Evolutionary conservation across 192 early-diverging fungal species (phyloP).

Genomic region (Blastocladiella britannica): DNA sequence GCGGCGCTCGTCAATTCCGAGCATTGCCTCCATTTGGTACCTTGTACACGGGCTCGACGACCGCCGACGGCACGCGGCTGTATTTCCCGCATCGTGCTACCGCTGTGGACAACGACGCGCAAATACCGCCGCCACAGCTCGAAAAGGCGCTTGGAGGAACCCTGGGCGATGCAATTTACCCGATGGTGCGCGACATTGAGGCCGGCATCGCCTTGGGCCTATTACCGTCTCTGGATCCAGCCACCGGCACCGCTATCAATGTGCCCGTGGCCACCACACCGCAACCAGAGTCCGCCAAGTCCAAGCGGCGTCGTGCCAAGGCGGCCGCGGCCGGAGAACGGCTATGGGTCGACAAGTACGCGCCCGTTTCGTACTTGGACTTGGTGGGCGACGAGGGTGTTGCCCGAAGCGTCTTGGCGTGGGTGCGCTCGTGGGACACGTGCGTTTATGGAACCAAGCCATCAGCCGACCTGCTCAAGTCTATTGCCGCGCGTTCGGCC

Average conservation of each 20-base stretch:
- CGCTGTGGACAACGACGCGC: too few species aligned
- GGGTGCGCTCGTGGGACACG: slow-evolving; percentile 93
- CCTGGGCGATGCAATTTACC: slow-evolving; percentile 10
- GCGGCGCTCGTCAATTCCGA: too few species aligned
- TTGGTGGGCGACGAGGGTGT: slow-evolving; percentile 77
- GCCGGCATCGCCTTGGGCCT: slow-evolving; percentile 1
- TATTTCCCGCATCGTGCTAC: too few species aligned
- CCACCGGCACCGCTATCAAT: not conserved
- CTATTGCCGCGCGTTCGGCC: not conserved
- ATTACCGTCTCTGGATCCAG: not conserved
- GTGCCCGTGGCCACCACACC: not conserved
- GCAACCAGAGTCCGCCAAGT: too few species aligned
- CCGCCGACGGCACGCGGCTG: too few species aligned
- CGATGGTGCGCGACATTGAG: slow-evolving; percentile 12
- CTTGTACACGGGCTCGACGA: too few species aligned
- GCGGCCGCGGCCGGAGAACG: slow-evolving; percentile 2
- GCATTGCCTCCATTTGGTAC: too few species aligned
- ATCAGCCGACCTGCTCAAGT: slow-evolving; percentile 7
- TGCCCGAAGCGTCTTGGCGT: slow-evolving; percentile 69
- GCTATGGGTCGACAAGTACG: slow-evolving; percentile 85
- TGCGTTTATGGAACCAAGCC: slow-evolving; percentile 59
- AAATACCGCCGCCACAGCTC: too few species aligned
- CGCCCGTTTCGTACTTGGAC: slow-evolving; percentile 58
- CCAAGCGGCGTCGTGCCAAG: too few species aligned
- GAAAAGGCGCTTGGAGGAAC: too few species aligned